Evolutionary conservation across 2,329 filamentous ascomycete genomes (phyloP).

Genomic region (Aspergillus ochraceus): DNA sequence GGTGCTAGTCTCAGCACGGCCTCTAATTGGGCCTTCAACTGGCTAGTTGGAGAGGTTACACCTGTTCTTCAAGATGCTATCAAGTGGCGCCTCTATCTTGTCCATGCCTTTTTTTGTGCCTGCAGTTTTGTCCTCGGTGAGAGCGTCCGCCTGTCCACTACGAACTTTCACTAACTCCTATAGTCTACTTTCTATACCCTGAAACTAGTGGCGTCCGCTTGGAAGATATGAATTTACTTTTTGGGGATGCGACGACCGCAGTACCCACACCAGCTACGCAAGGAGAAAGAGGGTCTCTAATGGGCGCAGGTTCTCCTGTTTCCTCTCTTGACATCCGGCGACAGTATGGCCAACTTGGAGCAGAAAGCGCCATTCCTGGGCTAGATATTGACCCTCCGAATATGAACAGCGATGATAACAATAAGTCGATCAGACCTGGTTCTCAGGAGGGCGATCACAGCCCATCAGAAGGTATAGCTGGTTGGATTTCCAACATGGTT

Average conservation of each 20-base stretch:
- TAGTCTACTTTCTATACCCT: slow-evolving; percentile 92
- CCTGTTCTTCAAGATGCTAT: slow-evolving; percentile 90
- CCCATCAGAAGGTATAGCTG: slow-evolving; percentile 59
- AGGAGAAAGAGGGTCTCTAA: slow-evolving; percentile 78
- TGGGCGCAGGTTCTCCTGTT: slow-evolving; percentile 75
- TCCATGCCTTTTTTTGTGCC: slow-evolving; percentile 96
- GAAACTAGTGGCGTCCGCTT: slow-evolving; percentile 93
- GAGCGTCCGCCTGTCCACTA: slow-evolving; percentile 36
- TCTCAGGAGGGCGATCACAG: slow-evolving; percentile 34
- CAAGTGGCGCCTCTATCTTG: slow-evolving; percentile 87
- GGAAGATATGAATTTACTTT: slow-evolving; percentile 94
- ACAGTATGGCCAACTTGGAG: slow-evolving; percentile 48
- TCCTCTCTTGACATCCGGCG: slow-evolving; percentile 71
- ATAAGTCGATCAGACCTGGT: slow-evolving; percentile 46
- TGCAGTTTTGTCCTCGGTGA: slow-evolving; percentile 93
- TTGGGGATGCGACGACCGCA: slow-evolving; percentile 86
- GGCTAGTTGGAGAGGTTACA: slow-evolving; percentile 93
- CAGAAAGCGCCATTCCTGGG: slow-evolving; percentile 72
- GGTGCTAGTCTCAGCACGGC: slow-evolving; percentile 95
- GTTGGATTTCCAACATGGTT: slow-evolving; percentile 70
- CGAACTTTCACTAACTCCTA: slow-evolving; percentile 37
- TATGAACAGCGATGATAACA: slow-evolving; percentile 51
- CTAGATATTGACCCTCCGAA: slow-evolving; percentile 79
- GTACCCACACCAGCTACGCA: slow-evolving; percentile 76
- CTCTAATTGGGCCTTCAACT: slow-evolving; percentile 98